These are phyloP conservation scores for Nothomitra cinnamomea DNA, from an alignment of 2,329 filamentous ascomycete species.

Conservation along the genomic window DNA sequence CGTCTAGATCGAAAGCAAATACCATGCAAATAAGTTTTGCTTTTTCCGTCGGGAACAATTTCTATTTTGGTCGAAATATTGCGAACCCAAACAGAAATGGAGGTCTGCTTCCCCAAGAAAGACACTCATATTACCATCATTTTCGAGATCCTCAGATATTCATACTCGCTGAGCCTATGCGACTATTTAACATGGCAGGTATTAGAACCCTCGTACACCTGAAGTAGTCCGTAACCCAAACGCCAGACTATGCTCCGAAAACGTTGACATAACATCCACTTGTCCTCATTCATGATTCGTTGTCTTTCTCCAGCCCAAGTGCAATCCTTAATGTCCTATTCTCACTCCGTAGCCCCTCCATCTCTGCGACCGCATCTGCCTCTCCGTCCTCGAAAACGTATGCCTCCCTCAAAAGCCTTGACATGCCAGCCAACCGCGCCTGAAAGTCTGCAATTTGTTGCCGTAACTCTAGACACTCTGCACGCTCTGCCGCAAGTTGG, in stretches of 20 bases:
- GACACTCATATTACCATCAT: neutral
- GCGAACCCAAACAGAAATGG: too few species aligned
- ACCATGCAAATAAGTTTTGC: too few species aligned
- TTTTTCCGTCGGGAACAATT: too few species aligned
- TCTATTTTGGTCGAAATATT: too few species aligned
- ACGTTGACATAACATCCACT: neutral
- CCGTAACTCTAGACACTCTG: constrained; percentile 30
- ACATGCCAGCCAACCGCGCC: constrained; percentile 27
- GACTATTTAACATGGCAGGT: too few species aligned
- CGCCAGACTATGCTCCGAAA: neutral
- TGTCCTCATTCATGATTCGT: neutral
- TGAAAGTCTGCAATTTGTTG: constrained; percentile 33
- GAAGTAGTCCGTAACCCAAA: neutral
- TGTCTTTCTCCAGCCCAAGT: neutral
- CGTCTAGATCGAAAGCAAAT: too few species aligned
- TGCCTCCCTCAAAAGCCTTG: constrained; percentile 31
- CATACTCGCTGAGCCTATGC: neutral
- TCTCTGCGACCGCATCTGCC: neutral
- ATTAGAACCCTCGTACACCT: neutral
- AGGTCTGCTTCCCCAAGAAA: too few species aligned
- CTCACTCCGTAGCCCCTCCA: constrained; percentile 1
- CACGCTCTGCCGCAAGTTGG: constrained; percentile 31
- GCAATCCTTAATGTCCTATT: constrained; percentile 1
- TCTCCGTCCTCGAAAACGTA: constrained; percentile 30
- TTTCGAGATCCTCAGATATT: too few species aligned